phyloP scores from a whole-genome alignment of 2,329 filamentous ascomycete species.

The Chlorencoelia australis region DNA sequence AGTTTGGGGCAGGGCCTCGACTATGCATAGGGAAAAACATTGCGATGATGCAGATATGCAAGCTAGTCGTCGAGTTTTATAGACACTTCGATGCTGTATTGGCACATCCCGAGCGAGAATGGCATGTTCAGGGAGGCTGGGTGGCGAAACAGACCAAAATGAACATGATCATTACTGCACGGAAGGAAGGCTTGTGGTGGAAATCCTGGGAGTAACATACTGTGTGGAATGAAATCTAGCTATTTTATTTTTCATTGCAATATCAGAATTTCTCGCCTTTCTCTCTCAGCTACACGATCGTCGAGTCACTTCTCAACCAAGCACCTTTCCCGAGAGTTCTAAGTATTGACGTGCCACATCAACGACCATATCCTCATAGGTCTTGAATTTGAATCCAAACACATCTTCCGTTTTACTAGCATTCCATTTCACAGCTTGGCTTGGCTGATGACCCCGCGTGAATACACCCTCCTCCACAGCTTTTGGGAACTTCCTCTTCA shows the following conservation, averaged over 20 bases:
- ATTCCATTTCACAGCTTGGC: not conserved
- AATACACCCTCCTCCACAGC: slow-evolving; percentile 1
- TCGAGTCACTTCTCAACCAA: too few relatives aligned
- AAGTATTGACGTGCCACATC: slow-evolving; percentile 1
- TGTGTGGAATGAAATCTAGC: too few relatives aligned
- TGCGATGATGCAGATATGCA: slow-evolving; percentile 26
- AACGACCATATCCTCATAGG: slow-evolving; percentile 1
- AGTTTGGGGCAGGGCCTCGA: slow-evolving; percentile 30
- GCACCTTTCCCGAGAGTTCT: slow-evolving; percentile 1
- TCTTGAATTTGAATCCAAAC: not conserved
- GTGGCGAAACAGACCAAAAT: slow-evolving; percentile 27
- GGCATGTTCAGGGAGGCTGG: slow-evolving; percentile 30
- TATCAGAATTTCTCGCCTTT: too few relatives aligned
- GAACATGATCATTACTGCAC: slow-evolving; percentile 2
- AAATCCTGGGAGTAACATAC: too few relatives aligned
- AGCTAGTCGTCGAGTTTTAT: slow-evolving; percentile 27
- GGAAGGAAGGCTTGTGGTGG: too few relatives aligned
- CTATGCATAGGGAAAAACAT: slow-evolving; percentile 33
- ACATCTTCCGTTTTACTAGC: not conserved
- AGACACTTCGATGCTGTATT: slow-evolving; percentile 22
- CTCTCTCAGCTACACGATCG: too few relatives aligned
- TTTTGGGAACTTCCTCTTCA: slow-evolving; percentile 3
- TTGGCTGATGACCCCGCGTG: not conserved
- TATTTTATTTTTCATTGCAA: too few relatives aligned
- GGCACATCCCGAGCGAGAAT: slow-evolving; percentile 27